A percentile compares a stretch with the other conserved stretches of the same genome.
Evolutionary conservation across 2,329 filamentous ascomycete genomes (phyloP).

Genomic region (Pseudogymnoascus sp.): DNA sequence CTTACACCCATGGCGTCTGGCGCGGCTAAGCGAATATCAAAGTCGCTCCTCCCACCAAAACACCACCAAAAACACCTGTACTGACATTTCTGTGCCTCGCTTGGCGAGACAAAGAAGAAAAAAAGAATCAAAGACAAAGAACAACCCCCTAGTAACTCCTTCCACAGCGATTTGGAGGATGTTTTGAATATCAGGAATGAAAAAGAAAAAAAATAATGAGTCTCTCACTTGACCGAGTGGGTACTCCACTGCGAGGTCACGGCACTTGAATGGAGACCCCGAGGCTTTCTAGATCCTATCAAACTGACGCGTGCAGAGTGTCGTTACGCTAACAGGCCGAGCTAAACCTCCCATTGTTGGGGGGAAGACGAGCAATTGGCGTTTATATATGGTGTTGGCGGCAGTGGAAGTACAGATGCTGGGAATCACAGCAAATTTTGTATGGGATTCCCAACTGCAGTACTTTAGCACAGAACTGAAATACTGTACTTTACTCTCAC

Average conservation of each 20-base stretch:
- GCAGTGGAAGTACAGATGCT: not conserved
- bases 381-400: not conserved
- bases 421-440: not conserved
- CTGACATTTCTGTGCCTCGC: too few relatives aligned
- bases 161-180: not conserved
- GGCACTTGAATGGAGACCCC: not conserved
- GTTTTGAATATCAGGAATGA: not conserved
- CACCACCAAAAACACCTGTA: not conserved
- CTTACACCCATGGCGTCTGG: not conserved
- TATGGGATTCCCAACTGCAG: not conserved
- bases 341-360: not conserved
- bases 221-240: not conserved
- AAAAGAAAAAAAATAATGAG: not conserved
- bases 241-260: not conserved
- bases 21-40: not conserved
- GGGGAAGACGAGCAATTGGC: not conserved
- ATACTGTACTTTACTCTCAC: not conserved
- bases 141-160: not conserved
- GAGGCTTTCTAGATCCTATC: not conserved
- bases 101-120: not conserved
- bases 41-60: not conserved
- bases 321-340: not conserved
- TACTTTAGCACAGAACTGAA: not conserved
- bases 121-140: not conserved
- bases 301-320: not conserved